Evolutionary conservation across 179 eudicot genomes (phyloP), one percentile per base, ranked within the genome.

Genomic region (Vitellaria paradoxa): DNA sequence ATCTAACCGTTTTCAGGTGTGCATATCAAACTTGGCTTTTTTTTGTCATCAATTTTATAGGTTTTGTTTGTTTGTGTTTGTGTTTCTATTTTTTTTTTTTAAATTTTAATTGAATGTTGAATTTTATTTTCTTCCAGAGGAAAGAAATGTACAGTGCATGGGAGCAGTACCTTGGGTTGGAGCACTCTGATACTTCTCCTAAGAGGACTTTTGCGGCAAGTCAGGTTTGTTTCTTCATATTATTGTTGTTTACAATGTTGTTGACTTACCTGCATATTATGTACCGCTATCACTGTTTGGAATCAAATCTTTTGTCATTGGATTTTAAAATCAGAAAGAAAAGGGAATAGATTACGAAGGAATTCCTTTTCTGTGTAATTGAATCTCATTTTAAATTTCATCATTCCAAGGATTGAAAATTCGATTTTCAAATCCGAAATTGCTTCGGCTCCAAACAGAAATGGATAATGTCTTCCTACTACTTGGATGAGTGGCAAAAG

Each of bases 141-240:
- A 86, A 94, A 80, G 97, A 91, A 80, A 88, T 90, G 59, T 91
- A 91, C 81, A 94, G 94, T 79, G 93, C 93, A 50, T 93, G 97
- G 98, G 98, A 93, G 80, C 93, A 89, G 78, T 93, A 90, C 86
- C 89, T 93, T 72, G 98, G 97, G 21, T 85, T 93, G 84, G 98
- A 93, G 82, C 98, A 93, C 75, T 71, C 89, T 56, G 97, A 90
- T 76, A 89, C 83, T 75, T 78, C 91, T 79, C 97, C 97, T 24
- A 93, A 85, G 82, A 84, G 94, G 84, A 82, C 90, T 60, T 84
- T 87, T 76, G 66, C 86, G 12, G 88, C 88, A 11, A 90, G 88
- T 85, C 98, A 91, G 97, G 98, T 90, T 15, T 65, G 72, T n/a
- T 60, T 71, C 45, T 55, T 50, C 59, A n/a, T 21, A 37, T 21